Conservation (phyloP, 768 basidiomycete genomes). For the Fomitopsis serialis region DNA sequence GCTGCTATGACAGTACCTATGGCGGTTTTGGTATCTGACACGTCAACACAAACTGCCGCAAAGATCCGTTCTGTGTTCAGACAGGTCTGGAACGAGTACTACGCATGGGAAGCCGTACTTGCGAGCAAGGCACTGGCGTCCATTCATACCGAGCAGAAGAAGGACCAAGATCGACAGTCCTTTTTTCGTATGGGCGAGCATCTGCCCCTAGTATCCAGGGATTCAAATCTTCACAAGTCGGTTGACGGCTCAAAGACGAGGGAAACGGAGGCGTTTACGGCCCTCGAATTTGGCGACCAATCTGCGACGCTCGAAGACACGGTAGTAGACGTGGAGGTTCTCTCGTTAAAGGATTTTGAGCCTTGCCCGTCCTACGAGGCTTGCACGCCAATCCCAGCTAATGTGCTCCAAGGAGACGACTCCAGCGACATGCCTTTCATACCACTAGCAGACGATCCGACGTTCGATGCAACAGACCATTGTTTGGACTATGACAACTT, state of each 20-base stretch:
- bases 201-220: no score
- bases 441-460: conserved; percentile 56
- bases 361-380: conserved; percentile 46
- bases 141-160: no score
- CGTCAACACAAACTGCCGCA: not conserved
- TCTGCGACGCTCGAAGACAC: not conserved
- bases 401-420: conserved; percentile 53
- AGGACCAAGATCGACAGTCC: no score
- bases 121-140: conserved; percentile 9
- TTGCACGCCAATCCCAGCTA: conserved; percentile 45
- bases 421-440: conserved; percentile 51
- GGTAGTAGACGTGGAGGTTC: not conserved
- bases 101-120: conserved; percentile 19
- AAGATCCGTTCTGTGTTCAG: conserved; percentile 12
- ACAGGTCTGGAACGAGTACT: conserved; percentile 22
- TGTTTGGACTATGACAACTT: conserved; percentile 36
- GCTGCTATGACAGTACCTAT: no score
- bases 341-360: conserved; percentile 1
- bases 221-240: conserved; percentile 1
- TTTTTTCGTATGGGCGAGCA: no score
- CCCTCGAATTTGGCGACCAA: conserved; percentile 5
- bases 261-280: not conserved
- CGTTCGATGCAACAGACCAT: conserved; percentile 40
- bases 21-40: not conserved
- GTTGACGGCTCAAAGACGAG: conserved; percentile 9